Conservation (phyloP, 768 basidiomycete genomes). For the Astraeus odoratus region DNA sequence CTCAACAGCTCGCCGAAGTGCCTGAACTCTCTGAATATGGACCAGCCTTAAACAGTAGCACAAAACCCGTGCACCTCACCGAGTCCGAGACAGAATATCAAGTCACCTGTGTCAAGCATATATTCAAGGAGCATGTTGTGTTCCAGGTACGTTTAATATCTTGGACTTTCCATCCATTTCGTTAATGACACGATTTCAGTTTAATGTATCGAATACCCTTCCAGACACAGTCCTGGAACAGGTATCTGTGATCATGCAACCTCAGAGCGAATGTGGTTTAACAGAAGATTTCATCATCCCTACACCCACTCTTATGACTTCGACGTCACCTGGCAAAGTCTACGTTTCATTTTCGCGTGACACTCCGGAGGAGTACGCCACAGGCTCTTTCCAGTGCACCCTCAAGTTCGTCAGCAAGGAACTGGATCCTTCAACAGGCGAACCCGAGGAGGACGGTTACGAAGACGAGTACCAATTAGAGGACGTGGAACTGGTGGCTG, state of each 20-base stretch:
- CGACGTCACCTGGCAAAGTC: conserved; percentile 74
- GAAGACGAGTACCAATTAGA: conserved; percentile 98
- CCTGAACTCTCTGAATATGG: conserved; percentile 86
- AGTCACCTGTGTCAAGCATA: conserved; percentile 93
- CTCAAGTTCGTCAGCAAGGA: conserved; percentile 97
- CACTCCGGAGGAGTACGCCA: conserved; percentile 65
- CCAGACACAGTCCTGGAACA: conserved; percentile 93
- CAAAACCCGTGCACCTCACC: conserved; percentile 75
- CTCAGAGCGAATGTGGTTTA: conserved; percentile 65
- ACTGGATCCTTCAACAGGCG: conserved; percentile 89
- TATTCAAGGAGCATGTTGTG: conserved; percentile 91
- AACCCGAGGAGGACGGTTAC: conserved; percentile 98
- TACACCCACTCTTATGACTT: conserved; percentile 56
- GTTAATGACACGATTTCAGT: conserved; percentile 40
- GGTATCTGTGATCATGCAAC: conserved; percentile 89
- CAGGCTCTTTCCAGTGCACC: conserved; percentile 82
- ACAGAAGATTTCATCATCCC: conserved; percentile 95
- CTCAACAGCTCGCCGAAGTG: conserved; percentile 76
- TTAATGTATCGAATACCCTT: conserved; percentile 95
- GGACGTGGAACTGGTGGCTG: conserved; percentile 89
- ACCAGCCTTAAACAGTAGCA: conserved; percentile 77
- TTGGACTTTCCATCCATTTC: background rate
- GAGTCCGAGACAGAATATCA: conserved; percentile 98
- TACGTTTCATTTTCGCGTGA: conserved; percentile 94
- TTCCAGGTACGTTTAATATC: conserved; percentile 68